phyloP scores from a whole-genome alignment of 2,329 filamentous ascomycete species.

The Colletotrichum liaoningense region DNA sequence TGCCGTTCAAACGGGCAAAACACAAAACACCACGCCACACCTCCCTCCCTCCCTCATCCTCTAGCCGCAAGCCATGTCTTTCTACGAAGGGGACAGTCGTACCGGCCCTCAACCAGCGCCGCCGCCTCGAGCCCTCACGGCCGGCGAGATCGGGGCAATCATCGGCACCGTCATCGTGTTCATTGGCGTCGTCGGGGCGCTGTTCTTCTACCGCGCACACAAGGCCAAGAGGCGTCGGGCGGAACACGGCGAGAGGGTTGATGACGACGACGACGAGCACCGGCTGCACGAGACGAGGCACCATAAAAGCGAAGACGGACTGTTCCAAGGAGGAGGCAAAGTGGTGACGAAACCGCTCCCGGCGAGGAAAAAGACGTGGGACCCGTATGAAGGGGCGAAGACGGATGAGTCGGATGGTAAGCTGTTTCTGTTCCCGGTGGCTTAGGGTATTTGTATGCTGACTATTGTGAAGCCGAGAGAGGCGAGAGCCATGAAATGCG shows the following conservation, averaged over 20 bases:
- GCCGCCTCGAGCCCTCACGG: constrained; percentile 37
- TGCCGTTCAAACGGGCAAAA: background rate
- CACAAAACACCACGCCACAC: background rate
- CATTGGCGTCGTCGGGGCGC: constrained; percentile 36
- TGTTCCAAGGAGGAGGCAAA: constrained; percentile 5
- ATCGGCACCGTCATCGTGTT: constrained; percentile 40
- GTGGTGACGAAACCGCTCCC: background rate
- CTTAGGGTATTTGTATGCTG: background rate
- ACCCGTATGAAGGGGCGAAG: background rate
- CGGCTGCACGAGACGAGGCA: constrained; percentile 8
- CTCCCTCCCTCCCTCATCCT: background rate
- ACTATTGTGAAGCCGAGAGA: constrained; percentile 1
- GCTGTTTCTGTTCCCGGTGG: background rate
- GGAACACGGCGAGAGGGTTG: background rate
- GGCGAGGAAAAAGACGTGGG: constrained; percentile 17
- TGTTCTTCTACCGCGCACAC: constrained; percentile 40
- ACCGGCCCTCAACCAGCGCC: constrained; percentile 25
- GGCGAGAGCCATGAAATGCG: constrained; percentile 21
- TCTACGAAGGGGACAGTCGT: constrained; percentile 34
- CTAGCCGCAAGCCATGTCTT: constrained; percentile 27
- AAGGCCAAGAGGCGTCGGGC: constrained; percentile 25
- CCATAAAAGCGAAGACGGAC: constrained; percentile 1
- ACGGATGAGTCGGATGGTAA: constrained; percentile 12
- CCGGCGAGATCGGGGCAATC: constrained; percentile 44
- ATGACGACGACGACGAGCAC: constrained; percentile 10